Base-by-base conservation (phyloP, 306 rosid species). In the barrel medic (Medicago truncatula) region DNA sequence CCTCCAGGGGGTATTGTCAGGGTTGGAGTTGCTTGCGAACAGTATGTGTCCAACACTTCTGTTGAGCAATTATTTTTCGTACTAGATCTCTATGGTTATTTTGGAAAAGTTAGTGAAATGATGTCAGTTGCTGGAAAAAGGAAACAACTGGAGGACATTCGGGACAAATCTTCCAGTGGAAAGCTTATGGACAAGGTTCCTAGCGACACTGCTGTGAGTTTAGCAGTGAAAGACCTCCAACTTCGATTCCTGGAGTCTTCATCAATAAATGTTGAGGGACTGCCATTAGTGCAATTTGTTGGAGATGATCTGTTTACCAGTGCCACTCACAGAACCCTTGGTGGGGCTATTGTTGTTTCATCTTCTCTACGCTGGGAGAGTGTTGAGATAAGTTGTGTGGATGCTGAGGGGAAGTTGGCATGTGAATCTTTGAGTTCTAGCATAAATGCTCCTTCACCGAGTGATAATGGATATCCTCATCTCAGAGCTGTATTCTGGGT, bases 1-100 rank as follows among this genome's bases (percentile, higher is more conserved):
- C 98, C 98, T 60, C 92, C 97, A 4, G 90, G 97, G 73, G 98
- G 97, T 73, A 82, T 94, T 78, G 95, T 94, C 65, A 90, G 98
- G 88, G 84, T 88, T 49, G 97, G 98, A 77, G 86, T 94, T 81
- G 88, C 96, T 73, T 94, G 92, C 68, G 85, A 90, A 70, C 93
- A 88, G 76, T 91, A 79, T 82, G 56, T 88, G 53, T 91, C 98
- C 18, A 91, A 94, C 81, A 87, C 98, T 34, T 91, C 98, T 54
- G 91, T 90, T 62, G 98, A 91, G 80, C 97, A 94, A 78, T 82
- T 94, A 75, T 90, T 88, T 83, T 94, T 91, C 67, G 93, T 91
- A 76, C 89, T 94, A 60, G 98, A 91, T 86, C 91, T 94, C 41
- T 94, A 91, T 75, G 86, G 82, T 61, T 90, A 91, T 88, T 90